These are phyloP conservation scores for Diaporthe destruens DNA, from an alignment of 2,329 filamentous ascomycete genomes.

Conservation along the genomic window DNA sequence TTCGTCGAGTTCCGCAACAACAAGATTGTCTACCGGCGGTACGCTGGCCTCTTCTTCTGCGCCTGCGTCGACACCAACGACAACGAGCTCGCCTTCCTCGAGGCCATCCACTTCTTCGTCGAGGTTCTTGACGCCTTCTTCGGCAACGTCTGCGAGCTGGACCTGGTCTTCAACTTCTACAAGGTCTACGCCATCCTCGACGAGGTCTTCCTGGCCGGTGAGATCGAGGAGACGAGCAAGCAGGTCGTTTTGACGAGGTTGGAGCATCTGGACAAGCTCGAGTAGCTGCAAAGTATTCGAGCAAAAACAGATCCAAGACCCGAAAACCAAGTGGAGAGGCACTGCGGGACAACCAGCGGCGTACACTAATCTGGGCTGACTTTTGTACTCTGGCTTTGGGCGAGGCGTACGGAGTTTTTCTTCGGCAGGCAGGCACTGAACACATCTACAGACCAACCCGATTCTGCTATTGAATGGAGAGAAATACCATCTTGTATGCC, in stretches of 20 bases:
- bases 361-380: conserved; percentile 4
- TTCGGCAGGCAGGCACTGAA: background rate
- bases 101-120: conserved; percentile 99
- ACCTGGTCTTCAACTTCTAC: conserved; percentile 86
- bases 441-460: background rate
- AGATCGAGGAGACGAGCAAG: conserved; percentile 99
- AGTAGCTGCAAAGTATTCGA: conserved; percentile 62
- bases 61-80: conserved; percentile 99
- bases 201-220: conserved; percentile 96
- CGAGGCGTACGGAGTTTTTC: conserved; percentile 43
- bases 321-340: background rate
- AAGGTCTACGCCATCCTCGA: conserved; percentile 98
- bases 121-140: conserved; percentile 99
- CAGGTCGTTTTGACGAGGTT: conserved; percentile 94
- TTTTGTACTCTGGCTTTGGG: conserved; percentile 21
- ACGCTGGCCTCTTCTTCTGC: conserved; percentile 98
- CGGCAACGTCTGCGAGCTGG: conserved; percentile 98
- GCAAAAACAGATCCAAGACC: background rate
- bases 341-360: background rate
- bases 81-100: conserved; percentile 95
- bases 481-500: background rate
- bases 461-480: background rate
- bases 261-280: conserved; percentile 96
- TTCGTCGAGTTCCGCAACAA: conserved; percentile 97
- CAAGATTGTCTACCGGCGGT: conserved; percentile 97